These are phyloP conservation scores for Starmerella floris DNA, from an alignment of 805 yeast genomes.

Conservation along the genomic window DNA sequence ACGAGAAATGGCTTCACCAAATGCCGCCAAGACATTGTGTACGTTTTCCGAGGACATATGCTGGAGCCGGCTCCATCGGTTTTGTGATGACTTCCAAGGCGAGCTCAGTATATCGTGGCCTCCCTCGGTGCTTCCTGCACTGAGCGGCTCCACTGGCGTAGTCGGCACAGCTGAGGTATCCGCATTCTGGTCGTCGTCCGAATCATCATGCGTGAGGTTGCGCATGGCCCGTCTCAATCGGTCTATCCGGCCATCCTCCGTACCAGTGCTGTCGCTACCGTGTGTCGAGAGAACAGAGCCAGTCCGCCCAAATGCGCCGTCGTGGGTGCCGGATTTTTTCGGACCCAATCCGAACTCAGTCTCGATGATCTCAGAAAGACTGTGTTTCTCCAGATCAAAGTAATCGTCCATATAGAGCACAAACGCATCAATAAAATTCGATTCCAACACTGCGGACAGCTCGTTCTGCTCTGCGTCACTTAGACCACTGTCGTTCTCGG, in stretches of 20 bases:
- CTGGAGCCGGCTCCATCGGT: conserved; percentile 3
- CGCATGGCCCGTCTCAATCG: conserved; percentile 23
- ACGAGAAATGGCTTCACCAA: conserved; percentile 64
- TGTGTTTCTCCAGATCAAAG: conserved; percentile 44
- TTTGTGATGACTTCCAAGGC: background rate
- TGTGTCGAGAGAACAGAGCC: background rate
- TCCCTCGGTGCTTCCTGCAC: background rate
- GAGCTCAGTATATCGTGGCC: background rate
- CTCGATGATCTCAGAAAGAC: conserved; percentile 25
- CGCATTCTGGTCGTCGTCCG: background rate
- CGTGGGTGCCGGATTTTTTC: background rate
- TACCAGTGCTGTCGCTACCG: background rate
- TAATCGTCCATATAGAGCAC: conserved; percentile 54
- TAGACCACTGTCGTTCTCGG: conserved; percentile 24
- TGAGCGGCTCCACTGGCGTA: background rate
- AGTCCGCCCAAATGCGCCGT: background rate
- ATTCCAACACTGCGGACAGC: conserved; percentile 45
- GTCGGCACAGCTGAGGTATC: background rate
- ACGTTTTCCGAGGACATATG: conserved; percentile 21
- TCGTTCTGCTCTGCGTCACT: conserved; percentile 31
- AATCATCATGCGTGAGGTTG: conserved; percentile 10
- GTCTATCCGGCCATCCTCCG: conserved; percentile 26
- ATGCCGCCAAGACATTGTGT: conserved; percentile 51
- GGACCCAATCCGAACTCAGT: conserved; percentile 2
- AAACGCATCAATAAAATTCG: conserved; percentile 59